Base-by-base conservation (phyloP, 495 filamentous ascomycete genomes). In the Xylaria bambusicola region DNA sequence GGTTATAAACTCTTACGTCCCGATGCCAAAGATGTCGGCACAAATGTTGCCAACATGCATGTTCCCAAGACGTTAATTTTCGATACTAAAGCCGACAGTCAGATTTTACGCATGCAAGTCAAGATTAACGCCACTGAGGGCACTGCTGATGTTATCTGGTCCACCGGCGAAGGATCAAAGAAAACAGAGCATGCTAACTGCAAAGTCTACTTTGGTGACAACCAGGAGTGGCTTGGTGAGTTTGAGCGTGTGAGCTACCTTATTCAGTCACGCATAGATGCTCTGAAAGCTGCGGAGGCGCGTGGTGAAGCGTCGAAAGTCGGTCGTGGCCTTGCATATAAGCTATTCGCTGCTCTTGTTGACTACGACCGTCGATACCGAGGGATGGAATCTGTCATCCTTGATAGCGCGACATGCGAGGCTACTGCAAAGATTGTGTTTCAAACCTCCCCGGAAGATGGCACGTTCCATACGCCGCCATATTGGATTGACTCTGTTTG, bases 301-400 rank as follows among this genome's bases (percentile, higher is more conserved):
- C 73, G 68, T 0, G 78, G 81, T 5, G 71, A 80, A 8, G 84
- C 85, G 9, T 84, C 84, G 49, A 82, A 80, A 72, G 70, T 90
- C 65, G 83, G 84, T 53, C 81, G 84, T 2, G 83, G 84, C n/a
- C 82, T 92, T 73, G 85, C 86, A 1, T 94, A 94, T 75, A 89
- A 89, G 66, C 75, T 92, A 12, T 88, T 93, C 62, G 70, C 76
- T n/a, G 76, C 86, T 41, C 73, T 92, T 3, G 89, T 90, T 24
- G 83, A 91, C 41, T 92, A 89, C 63, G 80, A 84, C 41, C 71
- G 71, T 1, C 80, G 83, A 26, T 94, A 89, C 73, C 78, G 82
- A 58, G 88, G 86, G 23, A 87, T 93, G 77, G 82, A 88, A 54
- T 88, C 92, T 56, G 86, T 93, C 45, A 85, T 91, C 50, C 80